Evolutionary conservation across 2,329 filamentous ascomycete genomes (phyloP).

Genomic region (Juglanconis sp.): DNA sequence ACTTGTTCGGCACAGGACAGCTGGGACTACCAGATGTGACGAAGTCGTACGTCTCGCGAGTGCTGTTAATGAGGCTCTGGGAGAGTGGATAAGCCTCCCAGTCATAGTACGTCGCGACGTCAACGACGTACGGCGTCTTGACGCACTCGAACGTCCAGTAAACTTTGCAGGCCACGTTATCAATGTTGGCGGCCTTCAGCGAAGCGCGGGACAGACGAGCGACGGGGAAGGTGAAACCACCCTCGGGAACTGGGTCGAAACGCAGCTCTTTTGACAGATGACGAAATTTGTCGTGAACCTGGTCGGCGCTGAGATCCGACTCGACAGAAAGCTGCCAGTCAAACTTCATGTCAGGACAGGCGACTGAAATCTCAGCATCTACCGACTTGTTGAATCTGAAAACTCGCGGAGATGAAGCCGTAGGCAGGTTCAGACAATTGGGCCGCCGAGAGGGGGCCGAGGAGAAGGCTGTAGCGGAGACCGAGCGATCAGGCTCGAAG

Average conservation of each 20-base stretch:
- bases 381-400: conserved; percentile 2
- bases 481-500: neutral
- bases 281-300: conserved; percentile 22
- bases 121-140: conserved; percentile 29
- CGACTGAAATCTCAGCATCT: conserved; percentile 25
- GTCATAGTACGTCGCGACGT: conserved; percentile 33
- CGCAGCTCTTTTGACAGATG: conserved; percentile 24
- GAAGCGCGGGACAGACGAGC: neutral
- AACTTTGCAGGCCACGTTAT: conserved; percentile 29
- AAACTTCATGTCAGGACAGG: conserved; percentile 30
- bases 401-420: neutral
- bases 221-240: conserved; percentile 1
- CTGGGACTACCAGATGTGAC: conserved; percentile 1
- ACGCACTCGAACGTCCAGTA: conserved; percentile 31
- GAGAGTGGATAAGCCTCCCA: conserved; percentile 22
- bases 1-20: conserved; percentile 3
- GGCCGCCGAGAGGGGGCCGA: neutral
- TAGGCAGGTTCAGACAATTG: neutral
- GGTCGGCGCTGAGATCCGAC: conserved; percentile 23
- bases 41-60: neutral
- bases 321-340: conserved; percentile 37
- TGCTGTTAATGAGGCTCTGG: neutral
- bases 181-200: conserved; percentile 22
- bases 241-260: conserved; percentile 19
- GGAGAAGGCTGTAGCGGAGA: neutral